These are phyloP conservation scores for Ulota crispa DNA, from an alignment of 225 moss, liverwort and hornwort species.

Conservation along the genomic window DNA sequence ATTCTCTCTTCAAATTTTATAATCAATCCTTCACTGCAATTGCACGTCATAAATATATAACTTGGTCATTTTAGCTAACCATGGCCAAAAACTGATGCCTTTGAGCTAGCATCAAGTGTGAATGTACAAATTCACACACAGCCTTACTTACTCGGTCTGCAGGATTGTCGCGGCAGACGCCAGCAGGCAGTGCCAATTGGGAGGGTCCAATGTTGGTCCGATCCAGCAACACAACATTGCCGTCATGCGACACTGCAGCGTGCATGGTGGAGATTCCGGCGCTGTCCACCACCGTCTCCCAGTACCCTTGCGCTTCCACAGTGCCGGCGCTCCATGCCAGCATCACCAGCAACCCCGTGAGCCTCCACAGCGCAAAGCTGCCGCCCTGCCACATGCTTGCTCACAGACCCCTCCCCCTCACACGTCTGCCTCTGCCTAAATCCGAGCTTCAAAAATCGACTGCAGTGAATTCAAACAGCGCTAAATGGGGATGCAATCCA, in stretches of 20 bases:
- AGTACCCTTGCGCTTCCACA: slow-evolving; percentile 41
- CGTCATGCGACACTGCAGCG: slow-evolving; percentile 45
- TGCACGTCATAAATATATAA: no score
- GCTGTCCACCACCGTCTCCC: slow-evolving; percentile 52
- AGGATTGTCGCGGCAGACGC: slow-evolving; percentile 48
- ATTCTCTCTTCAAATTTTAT: background rate
- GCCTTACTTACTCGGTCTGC: slow-evolving; percentile 30
- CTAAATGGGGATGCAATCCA: background rate
- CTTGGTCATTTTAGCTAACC: no score
- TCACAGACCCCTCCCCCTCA: background rate
- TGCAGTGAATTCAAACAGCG: background rate
- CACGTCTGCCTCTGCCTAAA: slow-evolving; percentile 29
- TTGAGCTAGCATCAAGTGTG: background rate
- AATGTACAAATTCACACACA: background rate
- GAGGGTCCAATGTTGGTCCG: slow-evolving; percentile 56
- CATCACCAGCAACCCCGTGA: slow-evolving; percentile 4
- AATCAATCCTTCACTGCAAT: background rate
- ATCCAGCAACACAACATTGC: slow-evolving; percentile 51
- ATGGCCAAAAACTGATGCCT: no score
- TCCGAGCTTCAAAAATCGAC: no score
- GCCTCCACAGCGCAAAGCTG: background rate
- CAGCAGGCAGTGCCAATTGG: slow-evolving; percentile 18
- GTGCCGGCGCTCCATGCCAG: slow-evolving; percentile 8
- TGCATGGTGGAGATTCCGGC: slow-evolving; percentile 62
- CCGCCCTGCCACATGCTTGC: background rate